Conservation (phyloP, 257 asterid genomes). For the Anisodus tanguticus region DNA sequence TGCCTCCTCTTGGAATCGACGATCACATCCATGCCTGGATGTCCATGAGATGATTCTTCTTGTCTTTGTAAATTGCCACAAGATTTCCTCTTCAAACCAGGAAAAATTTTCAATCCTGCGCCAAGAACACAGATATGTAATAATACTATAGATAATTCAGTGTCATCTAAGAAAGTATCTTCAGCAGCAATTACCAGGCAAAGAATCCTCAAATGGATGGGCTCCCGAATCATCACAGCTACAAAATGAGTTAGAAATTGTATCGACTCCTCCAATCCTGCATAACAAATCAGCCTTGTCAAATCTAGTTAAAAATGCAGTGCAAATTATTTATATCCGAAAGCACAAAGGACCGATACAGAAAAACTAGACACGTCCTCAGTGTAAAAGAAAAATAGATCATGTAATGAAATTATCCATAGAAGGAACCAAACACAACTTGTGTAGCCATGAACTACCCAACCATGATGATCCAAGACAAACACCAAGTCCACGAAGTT, state of each 20-base stretch:
- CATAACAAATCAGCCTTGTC: slow-evolving; percentile 31
- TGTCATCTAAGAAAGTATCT: not conserved
- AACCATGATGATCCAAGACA: not conserved
- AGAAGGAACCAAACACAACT: slow-evolving; percentile 19
- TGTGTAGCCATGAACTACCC: slow-evolving; percentile 2
- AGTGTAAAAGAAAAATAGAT: not conserved
- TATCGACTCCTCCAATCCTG: slow-evolving; percentile 62
- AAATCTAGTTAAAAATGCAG: not conserved
- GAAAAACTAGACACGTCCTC: not conserved
- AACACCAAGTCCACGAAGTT: not conserved
- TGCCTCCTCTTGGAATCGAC: slow-evolving; percentile 53
- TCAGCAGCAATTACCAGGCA: slow-evolving; percentile 39
- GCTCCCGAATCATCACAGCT: slow-evolving; percentile 61
- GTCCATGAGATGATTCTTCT: slow-evolving; percentile 36
- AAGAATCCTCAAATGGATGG: slow-evolving; percentile 49
- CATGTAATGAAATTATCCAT: not conserved
- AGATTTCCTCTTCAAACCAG: slow-evolving; percentile 81
- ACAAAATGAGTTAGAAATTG: slow-evolving; percentile 48
- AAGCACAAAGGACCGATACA: not conserved
- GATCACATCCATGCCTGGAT: slow-evolving; percentile 34
- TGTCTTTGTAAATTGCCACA: slow-evolving; percentile 42
- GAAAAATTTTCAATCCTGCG: slow-evolving; percentile 60
- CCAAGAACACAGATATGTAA: slow-evolving; percentile 4
- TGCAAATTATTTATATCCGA: not conserved
- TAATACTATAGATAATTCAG: not conserved